Base-by-base conservation (phyloP, 2,329 filamentous ascomycete species). In the Bipolaris zeicola region DNA sequence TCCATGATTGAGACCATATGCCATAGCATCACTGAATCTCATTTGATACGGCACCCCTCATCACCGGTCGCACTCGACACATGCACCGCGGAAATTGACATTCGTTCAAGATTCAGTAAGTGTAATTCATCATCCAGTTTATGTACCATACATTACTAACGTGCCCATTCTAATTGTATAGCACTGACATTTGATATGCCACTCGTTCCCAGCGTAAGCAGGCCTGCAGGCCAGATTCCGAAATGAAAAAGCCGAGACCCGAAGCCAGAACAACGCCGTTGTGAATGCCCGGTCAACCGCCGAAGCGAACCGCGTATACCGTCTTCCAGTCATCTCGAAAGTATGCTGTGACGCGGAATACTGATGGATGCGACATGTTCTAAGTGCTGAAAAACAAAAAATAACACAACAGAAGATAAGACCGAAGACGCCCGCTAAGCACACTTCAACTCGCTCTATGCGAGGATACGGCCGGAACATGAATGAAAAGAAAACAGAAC, bases 111-210 rank as follows among this genome's bases (percentile, higher is more conserved):
- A n/a, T 14, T 26, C 3, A 20, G 20, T 58, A 38, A 46, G 28
- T 57, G 13, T 50, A 39, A 54, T 58, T 55, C 55, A 52, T 47
- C 42, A 57, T 63, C 49, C 55, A 31, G 45, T 37, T 55, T 66
- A 53, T 63, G 58, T 65, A 71, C 62, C 69, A 70, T 72, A 71
- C 62, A 73, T 68, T 71, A 71, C 59, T 65, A 56, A 61, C 58
- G 46, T 49, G 49, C 43, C n/a, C 13, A 42, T 26, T 38, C 44
- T 46, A 49, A 49, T 49, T 55, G 58, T 59, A 50, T 44, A 42
- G 39, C 39, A 42, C 39, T 26, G 14, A 18, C 8, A 14, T 42
- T 42, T 16, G 39, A 42, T 26, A 42, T 26, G 39, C 22, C 22
- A n/a, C 22, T 26, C 39, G n/a, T 42, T 42, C 13, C 39, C 22